A percentile compares a stretch with the other conserved stretches of the same genome.
These are phyloP conservation scores for Ganoderma meredithae DNA, from an alignment of 1,284 basidiomycete genomes.

Conservation along the genomic window DNA sequence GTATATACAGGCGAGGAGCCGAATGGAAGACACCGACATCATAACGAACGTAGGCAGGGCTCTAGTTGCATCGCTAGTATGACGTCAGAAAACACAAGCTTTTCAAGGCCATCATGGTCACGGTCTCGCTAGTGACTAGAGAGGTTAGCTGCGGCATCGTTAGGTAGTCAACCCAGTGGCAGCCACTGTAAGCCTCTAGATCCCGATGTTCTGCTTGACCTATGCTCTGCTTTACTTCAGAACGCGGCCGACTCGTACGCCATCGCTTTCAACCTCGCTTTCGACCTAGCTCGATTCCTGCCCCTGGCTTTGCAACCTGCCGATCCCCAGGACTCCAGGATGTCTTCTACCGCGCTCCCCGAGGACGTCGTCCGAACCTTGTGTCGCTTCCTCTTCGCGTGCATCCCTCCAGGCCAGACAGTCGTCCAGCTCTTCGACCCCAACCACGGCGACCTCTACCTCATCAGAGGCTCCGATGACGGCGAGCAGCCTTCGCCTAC, in stretches of 20 bases:
- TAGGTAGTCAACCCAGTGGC: no score
- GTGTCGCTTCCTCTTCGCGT: not conserved
- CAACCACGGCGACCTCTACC: not conserved
- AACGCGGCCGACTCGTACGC: not conserved
- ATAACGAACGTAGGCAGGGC: no score
- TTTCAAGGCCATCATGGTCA: no score
- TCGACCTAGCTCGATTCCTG: not conserved
- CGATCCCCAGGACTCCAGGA: not conserved
- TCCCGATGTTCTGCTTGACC: not conserved
- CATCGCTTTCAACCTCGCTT: not conserved
- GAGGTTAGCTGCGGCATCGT: no score
- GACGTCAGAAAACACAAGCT: no score
- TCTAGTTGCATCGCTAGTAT: no score
- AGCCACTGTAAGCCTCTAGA: not conserved
- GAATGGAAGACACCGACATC: no score
- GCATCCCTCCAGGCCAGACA: not conserved
- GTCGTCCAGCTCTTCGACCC: slow-evolving; percentile 1
- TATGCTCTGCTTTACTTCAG: not conserved
- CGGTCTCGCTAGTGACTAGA: no score
- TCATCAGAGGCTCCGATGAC: not conserved
- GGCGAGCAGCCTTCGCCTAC: not conserved
- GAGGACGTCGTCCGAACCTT: slow-evolving; percentile 1
- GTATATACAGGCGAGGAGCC: no score
- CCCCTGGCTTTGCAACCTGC: no score
- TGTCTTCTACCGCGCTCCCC: not conserved